Evolutionary conservation across 106 monocot genomes (phyloP).

Genomic region (Xerophyta viscosa): DNA sequence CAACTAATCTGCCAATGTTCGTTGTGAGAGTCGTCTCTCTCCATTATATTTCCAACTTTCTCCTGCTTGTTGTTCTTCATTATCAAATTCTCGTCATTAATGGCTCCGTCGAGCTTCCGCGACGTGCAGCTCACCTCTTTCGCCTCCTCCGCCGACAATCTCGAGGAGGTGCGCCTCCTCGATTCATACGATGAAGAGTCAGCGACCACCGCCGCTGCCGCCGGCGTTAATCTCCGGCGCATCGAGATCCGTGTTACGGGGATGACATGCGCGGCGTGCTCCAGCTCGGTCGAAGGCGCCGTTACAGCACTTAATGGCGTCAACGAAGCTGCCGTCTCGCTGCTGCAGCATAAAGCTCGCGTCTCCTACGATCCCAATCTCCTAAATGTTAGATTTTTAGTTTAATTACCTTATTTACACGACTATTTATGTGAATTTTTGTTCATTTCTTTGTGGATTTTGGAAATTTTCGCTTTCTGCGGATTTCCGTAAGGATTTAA

Average conservation of each 20-base stretch:
- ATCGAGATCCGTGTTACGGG: conserved; percentile 52
- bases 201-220: too few relatives aligned
- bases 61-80: too few relatives aligned
- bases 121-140: too few relatives aligned
- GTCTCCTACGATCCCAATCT: conserved; percentile 59
- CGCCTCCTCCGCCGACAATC: too few relatives aligned
- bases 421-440: not conserved
- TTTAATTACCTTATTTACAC: not conserved
- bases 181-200: conserved; percentile 49
- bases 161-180: conserved; percentile 60
- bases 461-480: too few relatives aligned
- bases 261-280: conserved; percentile 83
- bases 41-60: too few relatives aligned
- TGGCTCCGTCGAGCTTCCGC: too few relatives aligned
- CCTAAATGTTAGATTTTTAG: conserved; percentile 26
- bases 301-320: conserved; percentile 32
- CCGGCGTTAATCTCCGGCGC: conserved; percentile 3
- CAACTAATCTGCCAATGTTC: too few relatives aligned
- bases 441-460: too few relatives aligned
- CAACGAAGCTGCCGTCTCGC: conserved; percentile 39
- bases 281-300: conserved; percentile 50
- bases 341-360: conserved; percentile 60
- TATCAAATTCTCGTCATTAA: too few relatives aligned
- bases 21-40: too few relatives aligned
- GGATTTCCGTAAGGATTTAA: too few relatives aligned